Conservation (phyloP, 78 protist genomes). For the Pelomyxa schiedti region DNA sequence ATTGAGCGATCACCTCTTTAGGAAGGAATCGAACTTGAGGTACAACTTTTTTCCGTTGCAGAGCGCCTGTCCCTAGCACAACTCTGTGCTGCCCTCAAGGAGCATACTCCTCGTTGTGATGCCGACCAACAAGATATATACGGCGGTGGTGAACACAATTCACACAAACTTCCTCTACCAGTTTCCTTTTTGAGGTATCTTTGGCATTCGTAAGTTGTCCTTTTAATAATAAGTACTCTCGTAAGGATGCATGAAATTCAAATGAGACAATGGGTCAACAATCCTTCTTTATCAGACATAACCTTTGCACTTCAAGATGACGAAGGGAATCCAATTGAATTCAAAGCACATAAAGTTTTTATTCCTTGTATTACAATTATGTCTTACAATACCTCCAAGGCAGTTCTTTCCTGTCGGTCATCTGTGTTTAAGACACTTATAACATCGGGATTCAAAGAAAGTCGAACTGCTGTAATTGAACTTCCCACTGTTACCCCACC, state of each 20-base stretch:
- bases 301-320: not conserved
- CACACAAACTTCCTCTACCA: not conserved
- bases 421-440: not conserved
- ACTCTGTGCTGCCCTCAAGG: not conserved
- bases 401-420: not conserved
- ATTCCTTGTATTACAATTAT: not conserved
- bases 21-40: not conserved
- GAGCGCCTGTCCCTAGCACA: not conserved
- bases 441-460: not conserved
- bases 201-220: not conserved
- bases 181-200: not conserved
- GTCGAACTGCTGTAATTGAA: not conserved
- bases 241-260: not conserved
- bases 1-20: too few relatives aligned
- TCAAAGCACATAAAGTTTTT: not conserved
- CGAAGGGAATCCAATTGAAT: not conserved
- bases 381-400: not conserved
- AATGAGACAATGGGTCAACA: not conserved
- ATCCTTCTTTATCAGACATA: not conserved
- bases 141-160: too few relatives aligned
- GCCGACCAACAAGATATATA: too few relatives aligned
- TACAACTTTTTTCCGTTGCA: not conserved
- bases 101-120: not conserved
- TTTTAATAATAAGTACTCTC: not conserved
- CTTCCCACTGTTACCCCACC: not conserved